Evolutionary conservation across 768 basidiomycete species (phyloP), one percentile per base, ranked within the genome.

Genomic region (Collybia mongolica): DNA sequence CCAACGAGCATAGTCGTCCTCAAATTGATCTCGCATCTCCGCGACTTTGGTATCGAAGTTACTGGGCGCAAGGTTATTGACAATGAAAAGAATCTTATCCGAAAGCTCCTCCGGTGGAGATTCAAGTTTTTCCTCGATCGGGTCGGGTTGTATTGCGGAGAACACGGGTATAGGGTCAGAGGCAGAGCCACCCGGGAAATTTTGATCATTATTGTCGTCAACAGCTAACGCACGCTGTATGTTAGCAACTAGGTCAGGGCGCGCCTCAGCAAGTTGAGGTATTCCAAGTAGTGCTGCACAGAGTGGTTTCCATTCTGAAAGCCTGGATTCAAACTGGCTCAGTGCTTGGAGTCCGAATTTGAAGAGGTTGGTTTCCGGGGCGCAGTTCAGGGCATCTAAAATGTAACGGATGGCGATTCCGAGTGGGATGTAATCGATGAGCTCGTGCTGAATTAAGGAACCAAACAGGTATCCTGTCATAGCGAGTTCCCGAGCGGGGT

Each of bases 391-490:
- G 0, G 97, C 95, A 61, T 98, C 96, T 19, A 97, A 77, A 54
- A 99, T 90, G 65, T 96, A 98, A 54, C 96, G 93, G 48, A 98
- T 88, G 22, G 96, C 97, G 56, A 99, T 97, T 44, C 91, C 91
- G 17, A 98, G 86, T 18, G 97, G 91, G 50, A 95, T 90, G 63
- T 88, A 88, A 65, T 98, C 93, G 60, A 99, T 86, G 44, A 99
- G 81, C 59, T 92, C 86, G 63, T 89, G 84, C 57, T 97, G 91
- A 57, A 99, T 97, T 60, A 99, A 81, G 24, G 93, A 94, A 28
- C 97, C 97, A 55, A 98, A 98, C 23, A 99, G 81, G 62, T 93
- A 88, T 41, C 91, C 97, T 6, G 97, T 98, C 85, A 98, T 93
- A 46, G 86, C 84, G 40, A 98, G 79, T 71, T 98, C 94, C 56